Evolutionary conservation across 441 rosid genomes (phyloP).

Genomic region (Brassica balearica): DNA sequence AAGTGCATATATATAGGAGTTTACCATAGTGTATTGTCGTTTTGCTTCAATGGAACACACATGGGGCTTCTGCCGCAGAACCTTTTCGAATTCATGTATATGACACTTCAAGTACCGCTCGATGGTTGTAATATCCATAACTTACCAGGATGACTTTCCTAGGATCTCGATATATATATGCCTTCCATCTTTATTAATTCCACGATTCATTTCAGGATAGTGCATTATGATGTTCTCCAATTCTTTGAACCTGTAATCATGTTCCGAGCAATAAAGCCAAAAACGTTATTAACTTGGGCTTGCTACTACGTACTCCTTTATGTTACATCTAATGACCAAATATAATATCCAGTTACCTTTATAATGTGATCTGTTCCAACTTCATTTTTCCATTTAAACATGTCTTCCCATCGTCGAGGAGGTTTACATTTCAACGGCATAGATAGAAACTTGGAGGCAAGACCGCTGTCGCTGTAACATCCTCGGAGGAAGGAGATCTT

Average conservation of each 20-base stretch:
- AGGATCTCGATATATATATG: background rate
- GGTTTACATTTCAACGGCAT: background rate
- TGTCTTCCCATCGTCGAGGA: background rate
- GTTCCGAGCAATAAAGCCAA: background rate
- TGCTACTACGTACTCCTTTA: background rate
- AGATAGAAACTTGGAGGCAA: background rate
- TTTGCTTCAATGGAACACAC: background rate
- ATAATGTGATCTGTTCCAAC: no score
- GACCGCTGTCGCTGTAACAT: background rate
- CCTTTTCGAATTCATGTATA: background rate
- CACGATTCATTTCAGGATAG: conserved; percentile 89
- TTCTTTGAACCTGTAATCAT: conserved; percentile 44
- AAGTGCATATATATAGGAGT: background rate
- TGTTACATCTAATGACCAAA: background rate
- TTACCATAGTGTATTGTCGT: conserved; percentile 67
- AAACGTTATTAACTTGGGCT: background rate
- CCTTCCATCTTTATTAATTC: conserved; percentile 29
- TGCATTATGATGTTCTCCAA: conserved; percentile 80
- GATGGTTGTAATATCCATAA: no score
- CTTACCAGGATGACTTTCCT: background rate
- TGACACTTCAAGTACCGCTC: background rate
- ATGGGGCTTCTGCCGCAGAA: background rate
- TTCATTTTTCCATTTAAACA: background rate
- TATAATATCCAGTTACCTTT: background rate
- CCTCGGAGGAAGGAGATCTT: background rate